A percentile compares a stretch with the other conserved stretches of the same genome.
phyloP scores from a whole-genome alignment of 495 filamentous ascomycete genomes.

The Chaetomium cochliodes region DNA sequence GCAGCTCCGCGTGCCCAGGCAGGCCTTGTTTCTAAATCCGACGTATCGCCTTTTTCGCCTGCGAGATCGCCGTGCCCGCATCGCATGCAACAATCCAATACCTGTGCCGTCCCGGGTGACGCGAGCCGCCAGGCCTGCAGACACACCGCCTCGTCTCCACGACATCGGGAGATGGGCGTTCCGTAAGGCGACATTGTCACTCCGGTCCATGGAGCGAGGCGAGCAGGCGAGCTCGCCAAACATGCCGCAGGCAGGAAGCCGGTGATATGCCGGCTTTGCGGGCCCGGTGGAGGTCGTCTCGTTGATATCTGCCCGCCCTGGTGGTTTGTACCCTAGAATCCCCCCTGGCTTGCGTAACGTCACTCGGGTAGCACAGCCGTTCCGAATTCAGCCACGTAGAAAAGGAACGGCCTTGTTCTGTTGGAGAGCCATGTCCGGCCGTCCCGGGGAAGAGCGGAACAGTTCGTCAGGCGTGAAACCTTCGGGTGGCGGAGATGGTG shows the following conservation, averaged over 20 bases:
- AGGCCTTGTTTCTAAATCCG: not conserved
- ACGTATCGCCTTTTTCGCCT: not conserved
- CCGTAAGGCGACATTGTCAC: slow-evolving; percentile 10
- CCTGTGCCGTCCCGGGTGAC: slow-evolving; percentile 7
- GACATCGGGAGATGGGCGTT: slow-evolving; percentile 13
- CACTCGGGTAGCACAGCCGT: not conserved
- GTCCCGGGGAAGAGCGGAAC: slow-evolving; percentile 8
- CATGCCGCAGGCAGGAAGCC: not conserved
- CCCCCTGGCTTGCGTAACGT: not conserved
- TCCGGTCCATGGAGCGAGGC: not conserved
- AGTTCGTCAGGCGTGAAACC: slow-evolving; percentile 11
- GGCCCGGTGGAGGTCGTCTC: not conserved
- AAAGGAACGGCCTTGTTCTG: not conserved
- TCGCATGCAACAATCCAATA: slow-evolving; percentile 13
- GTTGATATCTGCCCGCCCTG: not conserved
- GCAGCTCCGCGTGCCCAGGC: not conserved
- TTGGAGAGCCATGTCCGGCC: slow-evolving; percentile 6
- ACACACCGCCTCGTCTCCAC: slow-evolving; percentile 23
- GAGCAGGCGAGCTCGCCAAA: not conserved
- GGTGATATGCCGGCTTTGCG: slow-evolving; percentile 2
- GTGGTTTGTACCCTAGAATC: not conserved
- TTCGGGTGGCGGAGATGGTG: slow-evolving; percentile 14
- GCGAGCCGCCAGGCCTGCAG: slow-evolving; percentile 16
- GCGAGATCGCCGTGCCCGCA: slow-evolving; percentile 9
- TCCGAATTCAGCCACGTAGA: slow-evolving; percentile 16